These are phyloP conservation scores for Fusarium sp. DNA, from an alignment of 2,329 filamentous ascomycete genomes.

Conservation along the genomic window DNA sequence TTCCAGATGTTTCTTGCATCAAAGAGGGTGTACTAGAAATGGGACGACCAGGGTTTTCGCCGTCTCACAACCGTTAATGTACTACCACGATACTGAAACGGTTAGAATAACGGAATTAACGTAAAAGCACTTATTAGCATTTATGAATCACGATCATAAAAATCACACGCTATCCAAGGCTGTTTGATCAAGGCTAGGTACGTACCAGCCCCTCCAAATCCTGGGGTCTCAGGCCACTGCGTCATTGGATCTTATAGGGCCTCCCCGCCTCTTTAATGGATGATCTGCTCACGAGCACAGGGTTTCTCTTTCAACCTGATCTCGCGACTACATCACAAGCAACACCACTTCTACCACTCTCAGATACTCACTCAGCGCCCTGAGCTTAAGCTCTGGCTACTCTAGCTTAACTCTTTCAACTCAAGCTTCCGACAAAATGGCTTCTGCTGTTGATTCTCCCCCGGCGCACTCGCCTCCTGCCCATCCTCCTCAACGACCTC, in stretches of 20 bases:
- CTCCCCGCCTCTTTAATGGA: constrained; percentile 31
- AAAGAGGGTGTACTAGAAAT: constrained; percentile 4
- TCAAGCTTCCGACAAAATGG: constrained; percentile 52
- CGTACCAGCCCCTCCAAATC: constrained; percentile 36
- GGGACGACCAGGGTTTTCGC: constrained; percentile 16
- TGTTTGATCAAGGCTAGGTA: constrained; percentile 11
- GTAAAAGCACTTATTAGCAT: not conserved
- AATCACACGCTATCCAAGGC: not conserved
- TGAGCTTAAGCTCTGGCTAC: constrained; percentile 18
- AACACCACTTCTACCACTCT: constrained; percentile 5
- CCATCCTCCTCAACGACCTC: constrained; percentile 58
- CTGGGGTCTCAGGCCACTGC: constrained; percentile 40
- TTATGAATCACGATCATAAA: not conserved
- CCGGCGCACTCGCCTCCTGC: constrained; percentile 58
- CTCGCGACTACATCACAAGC: constrained; percentile 42
- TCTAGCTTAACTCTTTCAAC: constrained; percentile 31
- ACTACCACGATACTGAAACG: not conserved
- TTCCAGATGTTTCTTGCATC: constrained; percentile 3
- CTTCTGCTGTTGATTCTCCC: constrained; percentile 55
- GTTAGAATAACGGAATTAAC: constrained; percentile 3
- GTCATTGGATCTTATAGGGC: constrained; percentile 40
- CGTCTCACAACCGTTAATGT: constrained; percentile 22
- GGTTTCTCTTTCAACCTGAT: constrained; percentile 38
- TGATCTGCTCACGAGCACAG: constrained; percentile 43
- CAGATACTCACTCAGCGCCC: not conserved